Base-by-base conservation (phyloP, 768 basidiomycete species). In the Tricholoma flavovirens region DNA sequence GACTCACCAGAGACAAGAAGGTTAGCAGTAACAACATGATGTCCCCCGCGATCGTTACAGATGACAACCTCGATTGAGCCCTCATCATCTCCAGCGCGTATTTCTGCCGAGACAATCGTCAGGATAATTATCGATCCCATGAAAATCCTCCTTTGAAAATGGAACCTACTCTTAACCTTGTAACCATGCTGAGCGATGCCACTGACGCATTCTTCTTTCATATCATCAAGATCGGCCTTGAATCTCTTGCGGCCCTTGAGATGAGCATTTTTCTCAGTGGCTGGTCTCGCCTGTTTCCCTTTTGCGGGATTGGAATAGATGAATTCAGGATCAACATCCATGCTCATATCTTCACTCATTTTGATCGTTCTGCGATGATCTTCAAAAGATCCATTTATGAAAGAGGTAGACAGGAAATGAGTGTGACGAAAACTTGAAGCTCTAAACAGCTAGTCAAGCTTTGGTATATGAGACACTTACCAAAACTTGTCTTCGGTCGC, bases 41-140 rank as follows among this genome's bases (percentile, higher is more conserved):
- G 69, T 54, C 74, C 66, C 7, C 63, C 69, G 35, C 67, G 70
- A 26, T 53, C 53, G n/a, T 76, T 65, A 42, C 68, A 64, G 21
- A 86, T 68, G 11, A 63, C 62, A 29, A 84, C 70, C 52, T 83
- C 77, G n/a, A 88, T 68, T n/a, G 78, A 75, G 14, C 83, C 84
- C 59, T 87, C 85, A 50, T 87, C 85, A 24, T 86, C 84, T 24
- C 84, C 84, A 22, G 74, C 45, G 26, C 70, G 65, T n/a, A 84
- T 64, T 51, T 67, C 85, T 88, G 63, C 14, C 15, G 48, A 17
- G 14, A 12, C 15, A 21, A 45, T 40, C n/a, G n/a, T 53, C 30
- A 57, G 58, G 11, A 43, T 14, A 22, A 42, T n/a, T 30, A 14
- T 6, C 24, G 14, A 30, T 40, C 17, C 32, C 11, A 36, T 4